Conservation (phyloP, 148 eudicot species). For the Pharnaceum exiguum region DNA sequence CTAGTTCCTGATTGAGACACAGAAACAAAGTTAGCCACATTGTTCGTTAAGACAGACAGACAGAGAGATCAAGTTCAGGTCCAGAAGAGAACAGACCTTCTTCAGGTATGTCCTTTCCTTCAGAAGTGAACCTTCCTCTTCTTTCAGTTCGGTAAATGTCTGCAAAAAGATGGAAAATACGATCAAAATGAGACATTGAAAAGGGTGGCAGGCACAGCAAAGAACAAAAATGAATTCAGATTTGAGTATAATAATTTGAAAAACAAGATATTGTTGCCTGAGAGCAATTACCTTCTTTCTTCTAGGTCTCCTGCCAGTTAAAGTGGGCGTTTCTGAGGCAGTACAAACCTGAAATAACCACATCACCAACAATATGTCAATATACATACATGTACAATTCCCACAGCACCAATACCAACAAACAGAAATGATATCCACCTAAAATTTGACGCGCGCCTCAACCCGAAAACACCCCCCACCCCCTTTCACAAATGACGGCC, state of each 20-base stretch:
- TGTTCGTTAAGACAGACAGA: background rate
- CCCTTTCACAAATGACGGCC: too few species aligned
- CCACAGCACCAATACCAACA: too few species aligned
- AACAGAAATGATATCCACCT: too few species aligned
- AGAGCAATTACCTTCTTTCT: slow-evolving; percentile 44
- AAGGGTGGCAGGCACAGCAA: too few species aligned
- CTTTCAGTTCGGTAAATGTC: slow-evolving; percentile 61
- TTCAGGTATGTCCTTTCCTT: slow-evolving; percentile 43
- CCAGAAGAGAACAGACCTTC: slow-evolving; percentile 35
- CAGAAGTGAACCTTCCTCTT: slow-evolving; percentile 44
- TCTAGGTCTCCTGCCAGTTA: slow-evolving; percentile 37
- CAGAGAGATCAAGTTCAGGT: background rate
- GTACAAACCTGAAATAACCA: slow-evolving; percentile 31
- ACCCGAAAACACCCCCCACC: too few species aligned
- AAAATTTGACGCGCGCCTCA: too few species aligned
- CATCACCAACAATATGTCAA: slow-evolving; percentile 1
- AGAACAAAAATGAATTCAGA: background rate
- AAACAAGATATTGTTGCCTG: too few species aligned
- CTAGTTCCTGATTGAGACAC: slow-evolving; percentile 37
- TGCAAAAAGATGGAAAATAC: too few species aligned
- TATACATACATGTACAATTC: background rate
- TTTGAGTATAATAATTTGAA: background rate
- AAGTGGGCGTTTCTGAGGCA: slow-evolving; percentile 25
- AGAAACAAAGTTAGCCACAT: background rate
- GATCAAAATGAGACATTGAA: too few species aligned